Base-by-base conservation (phyloP, 2,329 filamentous ascomycete genomes). In the Gliomastix tumulicola region DNA sequence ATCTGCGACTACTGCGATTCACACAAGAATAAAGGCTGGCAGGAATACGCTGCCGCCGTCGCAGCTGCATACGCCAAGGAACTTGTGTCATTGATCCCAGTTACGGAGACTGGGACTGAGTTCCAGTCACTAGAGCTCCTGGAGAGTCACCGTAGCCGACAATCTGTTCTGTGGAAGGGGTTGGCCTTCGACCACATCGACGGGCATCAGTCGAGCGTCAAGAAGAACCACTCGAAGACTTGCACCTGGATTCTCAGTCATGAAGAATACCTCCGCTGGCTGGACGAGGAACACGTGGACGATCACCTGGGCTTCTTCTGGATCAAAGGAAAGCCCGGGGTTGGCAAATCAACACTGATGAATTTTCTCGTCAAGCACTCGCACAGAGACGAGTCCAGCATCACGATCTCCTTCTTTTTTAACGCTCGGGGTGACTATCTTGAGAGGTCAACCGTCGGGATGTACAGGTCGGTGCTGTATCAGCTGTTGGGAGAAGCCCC, bases 381-480 rank as follows among this genome's bases (percentile, higher is more conserved):
- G n/a, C n/a, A n/a, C n/a, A n/a, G n/a, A n/a, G n/a, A n/a, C n/a
- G n/a, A n/a, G n/a, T n/a, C n/a, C n/a, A n/a, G n/a, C n/a, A n/a
- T n/a, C n/a, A 37, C 48, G 2, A n/a, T 68, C 1, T 65, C 59
- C 2, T 71, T 71, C 50, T 74, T 71, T 51, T 74, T 73, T 56
- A 66, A 70, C 35, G 67, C 67, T 0, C 49, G 65, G 32, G 68
- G 68, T 0, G 48, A 49, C 0, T 22, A 46, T 13, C 47, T 68
- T 8, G 66, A 75, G 42, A 68, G 57, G 39, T 62, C 68, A 0
- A 56, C 54, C 0, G n/a, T 52, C 1, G 71, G 73, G 3, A 56
- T 76, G 46, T 73, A 73, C 44, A 60, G 68, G 7, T 68, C 67
- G 1, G 43, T 76, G 9, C 41, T 76, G 1, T 45, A 49, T 5